Percentiles rank a stretch among this genome's conserved stretches.
Conservation (phyloP, 1,139 yeast species). For the Magnusiomyces suaveolens region DNA sequence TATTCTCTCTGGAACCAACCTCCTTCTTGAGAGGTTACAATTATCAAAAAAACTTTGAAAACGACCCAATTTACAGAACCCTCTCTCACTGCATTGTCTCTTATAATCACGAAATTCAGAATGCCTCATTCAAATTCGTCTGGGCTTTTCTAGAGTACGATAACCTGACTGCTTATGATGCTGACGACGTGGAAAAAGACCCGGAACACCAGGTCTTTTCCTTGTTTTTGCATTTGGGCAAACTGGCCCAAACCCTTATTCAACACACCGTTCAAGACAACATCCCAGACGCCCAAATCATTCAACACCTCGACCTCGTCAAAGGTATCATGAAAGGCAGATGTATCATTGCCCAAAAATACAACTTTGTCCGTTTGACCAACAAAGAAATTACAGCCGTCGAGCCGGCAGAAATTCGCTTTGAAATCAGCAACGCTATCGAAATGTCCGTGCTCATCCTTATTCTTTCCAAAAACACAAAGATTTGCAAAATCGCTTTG, state of each 20-base stretch:
- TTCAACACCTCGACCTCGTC: slow-evolving; percentile 23
- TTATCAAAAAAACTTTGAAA: slow-evolving; percentile 11
- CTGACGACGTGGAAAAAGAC: slow-evolving; percentile 1
- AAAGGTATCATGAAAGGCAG: slow-evolving; percentile 19
- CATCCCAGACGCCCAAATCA: slow-evolving; percentile 15
- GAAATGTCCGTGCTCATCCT: slow-evolving; percentile 44
- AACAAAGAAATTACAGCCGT: slow-evolving; percentile 18
- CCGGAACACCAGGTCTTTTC: slow-evolving; percentile 6
- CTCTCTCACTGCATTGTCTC: slow-evolving; percentile 5
- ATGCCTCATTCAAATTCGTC: slow-evolving; percentile 6
- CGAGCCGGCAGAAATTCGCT: slow-evolving; percentile 25
- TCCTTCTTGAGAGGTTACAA: slow-evolving; percentile 19
- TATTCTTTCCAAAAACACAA: slow-evolving; percentile 50
- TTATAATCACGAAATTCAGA: slow-evolving; percentile 2
- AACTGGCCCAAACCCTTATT: slow-evolving; percentile 4
- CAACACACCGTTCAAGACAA: slow-evolving; percentile 3
- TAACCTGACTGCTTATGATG: slow-evolving; percentile 5
- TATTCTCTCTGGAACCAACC: slow-evolving; percentile 19
- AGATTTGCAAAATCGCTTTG: slow-evolving; percentile 45
- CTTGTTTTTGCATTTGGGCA: slow-evolving; percentile 9
- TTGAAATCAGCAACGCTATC: slow-evolving; percentile 27
- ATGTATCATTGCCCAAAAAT: slow-evolving; percentile 23
- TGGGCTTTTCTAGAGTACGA: slow-evolving; percentile 8
- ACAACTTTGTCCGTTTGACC: slow-evolving; percentile 26
- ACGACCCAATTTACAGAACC: slow-evolving; percentile 10